Base-by-base conservation (phyloP, 75 land plant genomes). In the Larix kaempferi region DNA sequence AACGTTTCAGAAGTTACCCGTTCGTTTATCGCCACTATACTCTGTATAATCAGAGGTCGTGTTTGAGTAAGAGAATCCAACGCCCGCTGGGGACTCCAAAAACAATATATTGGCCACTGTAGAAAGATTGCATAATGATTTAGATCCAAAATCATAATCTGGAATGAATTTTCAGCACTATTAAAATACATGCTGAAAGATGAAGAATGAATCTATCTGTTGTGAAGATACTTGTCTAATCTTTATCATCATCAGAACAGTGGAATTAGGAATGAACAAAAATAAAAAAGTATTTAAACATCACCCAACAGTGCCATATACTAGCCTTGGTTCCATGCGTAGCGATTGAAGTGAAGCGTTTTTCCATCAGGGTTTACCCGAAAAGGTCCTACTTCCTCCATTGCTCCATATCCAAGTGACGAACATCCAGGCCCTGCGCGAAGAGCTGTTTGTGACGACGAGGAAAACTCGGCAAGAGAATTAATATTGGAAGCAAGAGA, bases 391-490 rank as follows among this genome's bases (percentile, higher is more conserved):
- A 73, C 16, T 58, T 85, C 86, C 19, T 77, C 71, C 11, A 79
- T 55, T 52, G 67, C 80, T 66, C 86, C 86, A 82, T 57, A 57
- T 25, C 80, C 86, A 74, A 85, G 39, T 27, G 86, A 85, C 22
- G 86, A 85, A 54, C 86, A 85, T 11, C 86, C 86, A 35, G 86
- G 86, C 23, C 86, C 86, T 85, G 81, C 71, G 33, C 33, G 33
- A 0, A 29, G 33, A 29, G 33, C 33, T 29, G 33, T 29, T 29
- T 29, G 33, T 29, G 33, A 29, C 1, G 1, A 29, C 33, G 33
- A 29, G 33, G 33, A 29, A 1, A 29, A 29, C 33, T 0, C 1
- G 33, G 33, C 33, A 29, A 29, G 33, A 29, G 1, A 29, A 29
- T 29, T 29, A 29, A 29, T 29, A 0, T 29, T 29, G 33, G 1